Evolutionary conservation across 148 eudicot genomes (phyloP), one percentile per base, ranked within the genome.

Genomic region (Cornus florida): DNA sequence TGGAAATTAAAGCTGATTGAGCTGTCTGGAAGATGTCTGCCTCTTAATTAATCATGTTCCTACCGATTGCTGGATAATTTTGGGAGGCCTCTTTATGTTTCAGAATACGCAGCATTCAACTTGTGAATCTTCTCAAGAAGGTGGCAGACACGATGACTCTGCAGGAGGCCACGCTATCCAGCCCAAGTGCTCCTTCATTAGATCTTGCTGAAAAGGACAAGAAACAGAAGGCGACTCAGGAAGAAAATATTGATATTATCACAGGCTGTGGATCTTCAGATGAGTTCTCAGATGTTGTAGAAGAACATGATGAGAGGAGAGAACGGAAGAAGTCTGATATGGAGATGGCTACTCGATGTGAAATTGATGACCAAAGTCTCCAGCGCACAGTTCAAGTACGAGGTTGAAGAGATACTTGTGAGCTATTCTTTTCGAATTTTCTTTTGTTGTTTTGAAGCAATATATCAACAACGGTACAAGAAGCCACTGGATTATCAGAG

Each of bases 31-130:
- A 97, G 98, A 16, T 89, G 81, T 84, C 62, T 96, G 81, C 90
- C 89, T 43, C 88, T 96, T 46, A 76, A 48, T 33, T 92, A 76
- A 48, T 33, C 93, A 97, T 60, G 48, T 96, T 79, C 92, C 91
- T 33, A 56, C 92, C 0, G 98, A 96, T 80, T 96, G 93, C 82
- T 95, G 88, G 71, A 92, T 86, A 84, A 59, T 82, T 24, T 88
- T 79, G 92, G 93, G 41, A 89, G 94, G 72, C 95, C 95, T 75
- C 92, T 96, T 17, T 92, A 79, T 83, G 86, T 91, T 60, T 79
- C 92, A 72, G 94, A 96, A 38, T 96, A 96, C 79, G 98, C 98
- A 62, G 87, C 91, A 23, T 22, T 20, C 23, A 96, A 96, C 94
- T 96, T 78, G 89, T 92, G 69, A 80, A 87, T 84, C 99, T 96